Evolutionary conservation across 108 stramenopile species (phyloP).

Genomic region (Fragilariopsis cylindrus): DNA sequence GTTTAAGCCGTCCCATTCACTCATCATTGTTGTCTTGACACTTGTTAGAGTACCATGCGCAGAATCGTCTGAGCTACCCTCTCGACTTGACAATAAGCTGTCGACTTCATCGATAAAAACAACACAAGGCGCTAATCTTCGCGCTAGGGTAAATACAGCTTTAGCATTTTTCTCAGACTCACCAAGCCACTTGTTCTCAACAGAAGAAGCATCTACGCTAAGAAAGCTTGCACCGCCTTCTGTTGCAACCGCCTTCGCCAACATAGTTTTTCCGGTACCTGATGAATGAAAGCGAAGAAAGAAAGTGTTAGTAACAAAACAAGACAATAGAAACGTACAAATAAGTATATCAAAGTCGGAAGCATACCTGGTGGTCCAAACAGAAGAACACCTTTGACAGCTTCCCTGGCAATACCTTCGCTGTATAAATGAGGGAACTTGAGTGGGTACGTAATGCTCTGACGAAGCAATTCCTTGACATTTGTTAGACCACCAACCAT

Average conservation of each 20-base stretch:
- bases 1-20: constrained; percentile 97
- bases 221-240: constrained; percentile 97
- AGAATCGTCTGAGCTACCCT: constrained; percentile 92
- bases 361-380: constrained; percentile 89
- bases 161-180: constrained; percentile 98
- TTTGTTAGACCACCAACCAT: constrained; percentile 93
- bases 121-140: constrained; percentile 93
- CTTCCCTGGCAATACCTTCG: constrained; percentile 92
- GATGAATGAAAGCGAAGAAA: constrained; percentile 95
- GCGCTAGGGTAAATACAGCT: constrained; percentile 98
- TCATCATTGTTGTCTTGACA: constrained; percentile 97
- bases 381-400: constrained; percentile 95
- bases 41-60: constrained; percentile 96
- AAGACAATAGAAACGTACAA: background rate
- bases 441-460: constrained; percentile 95
- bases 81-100: constrained; percentile 85
- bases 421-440: constrained; percentile 94
- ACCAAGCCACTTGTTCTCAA: constrained; percentile 98
- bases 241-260: constrained; percentile 98
- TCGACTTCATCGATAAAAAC: constrained; percentile 98
- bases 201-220: constrained; percentile 93
- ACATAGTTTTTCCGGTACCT: constrained; percentile 89
- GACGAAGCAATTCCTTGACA: constrained; percentile 93
- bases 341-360: constrained; percentile 22
- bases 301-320: background rate